Conservation (phyloP, 352 stramenopile species). For the Nothophytophthora sp. region DNA sequence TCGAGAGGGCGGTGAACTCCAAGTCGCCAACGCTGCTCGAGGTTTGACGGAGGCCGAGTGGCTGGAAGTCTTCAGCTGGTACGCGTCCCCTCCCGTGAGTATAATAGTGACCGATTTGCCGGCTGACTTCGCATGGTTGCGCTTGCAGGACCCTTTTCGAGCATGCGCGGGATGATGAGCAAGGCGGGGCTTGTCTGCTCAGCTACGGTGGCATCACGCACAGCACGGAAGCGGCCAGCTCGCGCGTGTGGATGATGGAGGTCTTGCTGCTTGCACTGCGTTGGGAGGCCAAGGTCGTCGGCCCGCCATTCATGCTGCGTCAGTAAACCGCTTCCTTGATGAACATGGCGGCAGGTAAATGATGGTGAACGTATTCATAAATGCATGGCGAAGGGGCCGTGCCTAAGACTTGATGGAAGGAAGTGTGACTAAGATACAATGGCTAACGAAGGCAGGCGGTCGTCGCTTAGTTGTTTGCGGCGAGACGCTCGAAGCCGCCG, state of each 20-base stretch:
- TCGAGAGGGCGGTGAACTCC: no score
- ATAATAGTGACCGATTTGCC: not conserved
- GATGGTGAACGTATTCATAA: not conserved
- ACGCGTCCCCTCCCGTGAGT: conserved; percentile 3
- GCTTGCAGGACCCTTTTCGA: conserved; percentile 48
- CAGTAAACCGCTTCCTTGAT: not conserved
- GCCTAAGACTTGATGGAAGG: not conserved
- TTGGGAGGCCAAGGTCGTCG: conserved; percentile 56
- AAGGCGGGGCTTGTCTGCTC: conserved; percentile 38
- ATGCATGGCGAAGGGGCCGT: not conserved
- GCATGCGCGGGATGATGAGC: conserved; percentile 20
- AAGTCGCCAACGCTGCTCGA: conserved; percentile 6
- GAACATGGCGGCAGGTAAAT: not conserved
- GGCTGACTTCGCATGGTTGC: conserved; percentile 2
- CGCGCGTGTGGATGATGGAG: conserved; percentile 66
- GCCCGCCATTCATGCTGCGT: conserved; percentile 33
- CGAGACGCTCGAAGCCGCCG: conserved; percentile 22
- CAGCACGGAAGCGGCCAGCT: conserved; percentile 36
- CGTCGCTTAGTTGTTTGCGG: conserved; percentile 4
- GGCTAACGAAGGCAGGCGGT: not conserved
- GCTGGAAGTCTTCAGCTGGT: conserved; percentile 69
- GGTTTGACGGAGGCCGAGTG: conserved; percentile 26
- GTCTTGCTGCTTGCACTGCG: conserved; percentile 60
- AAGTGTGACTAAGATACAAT: not conserved
- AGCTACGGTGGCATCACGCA: conserved; percentile 54